Percentiles rank a stretch among this genome's conserved stretches.
phyloP scores from a whole-genome alignment of 2,329 filamentous ascomycete genomes.

The Chaetoscypha palmicola region DNA sequence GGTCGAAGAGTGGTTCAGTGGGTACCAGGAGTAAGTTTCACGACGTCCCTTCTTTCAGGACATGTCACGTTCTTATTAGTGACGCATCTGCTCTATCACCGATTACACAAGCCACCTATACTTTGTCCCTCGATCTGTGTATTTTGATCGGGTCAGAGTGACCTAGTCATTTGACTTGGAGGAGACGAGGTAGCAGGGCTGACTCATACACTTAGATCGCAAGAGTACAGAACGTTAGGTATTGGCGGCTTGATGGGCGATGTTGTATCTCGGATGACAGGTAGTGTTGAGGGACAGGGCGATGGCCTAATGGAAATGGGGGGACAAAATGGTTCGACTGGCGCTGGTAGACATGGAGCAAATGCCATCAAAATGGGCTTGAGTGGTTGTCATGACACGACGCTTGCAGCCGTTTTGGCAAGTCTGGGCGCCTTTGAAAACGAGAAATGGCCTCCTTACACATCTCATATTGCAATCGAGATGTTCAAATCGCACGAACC shows the following conservation, averaged over 20 bases:
- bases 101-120: too few relatives aligned
- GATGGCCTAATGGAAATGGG: constrained; percentile 46
- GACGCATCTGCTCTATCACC: too few relatives aligned
- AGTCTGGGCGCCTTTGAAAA: constrained; percentile 72
- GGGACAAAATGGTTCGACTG: constrained; percentile 31
- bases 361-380: constrained; percentile 64
- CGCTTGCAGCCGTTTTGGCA: constrained; percentile 69
- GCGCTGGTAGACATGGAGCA: constrained; percentile 40
- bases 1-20: constrained; percentile 88
- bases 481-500: too few relatives aligned
- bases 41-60: too few relatives aligned
- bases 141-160: too few relatives aligned
- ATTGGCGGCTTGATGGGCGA: constrained; percentile 83
- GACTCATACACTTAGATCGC: constrained; percentile 45
- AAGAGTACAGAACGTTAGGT: constrained; percentile 82
- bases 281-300: constrained; percentile 51
- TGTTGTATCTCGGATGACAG: constrained; percentile 68
- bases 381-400: constrained; percentile 89
- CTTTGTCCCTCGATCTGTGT: too few relatives aligned
- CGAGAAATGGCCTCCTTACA: constrained; percentile 83
- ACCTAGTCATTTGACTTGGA: too few relatives aligned
- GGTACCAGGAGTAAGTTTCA: constrained; percentile 58
- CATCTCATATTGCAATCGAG: constrained; percentile 85
- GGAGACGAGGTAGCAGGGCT: too few relatives aligned
- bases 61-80: too few relatives aligned